Percentiles rank a stretch among this genome's conserved stretches.
Evolutionary conservation across 139 green algal species (phyloP).

Genomic region (Parachlorella kessleri): DNA sequence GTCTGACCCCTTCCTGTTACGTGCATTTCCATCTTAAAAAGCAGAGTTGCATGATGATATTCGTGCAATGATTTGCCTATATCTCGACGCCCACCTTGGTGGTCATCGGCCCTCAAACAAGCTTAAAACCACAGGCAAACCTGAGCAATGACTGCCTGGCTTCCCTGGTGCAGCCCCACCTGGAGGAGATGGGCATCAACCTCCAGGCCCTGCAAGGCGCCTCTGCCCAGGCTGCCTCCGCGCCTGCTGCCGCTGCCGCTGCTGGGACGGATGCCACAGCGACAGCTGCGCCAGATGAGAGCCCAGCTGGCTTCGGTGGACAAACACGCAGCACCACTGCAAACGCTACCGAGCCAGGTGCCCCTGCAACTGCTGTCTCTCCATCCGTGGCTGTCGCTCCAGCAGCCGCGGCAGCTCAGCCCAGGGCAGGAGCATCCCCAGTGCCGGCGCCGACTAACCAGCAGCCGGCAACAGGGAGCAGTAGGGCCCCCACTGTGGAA

Average conservation of each 20-base stretch:
- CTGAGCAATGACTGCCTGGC: too few relatives aligned
- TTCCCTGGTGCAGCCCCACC: constrained; percentile 27
- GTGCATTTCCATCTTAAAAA: too few relatives aligned
- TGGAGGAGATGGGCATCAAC: constrained; percentile 17
- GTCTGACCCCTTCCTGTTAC: too few relatives aligned
- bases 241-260: background rate
- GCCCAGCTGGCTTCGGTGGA: background rate
- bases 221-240: background rate
- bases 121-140: too few relatives aligned
- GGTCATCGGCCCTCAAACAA: too few relatives aligned
- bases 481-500: too few relatives aligned
- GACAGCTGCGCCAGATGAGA: background rate
- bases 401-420: background rate
- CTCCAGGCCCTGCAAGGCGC: background rate
- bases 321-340: background rate
- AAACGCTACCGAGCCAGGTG: background rate
- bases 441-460: too few relatives aligned
- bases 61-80: too few relatives aligned
- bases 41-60: too few relatives aligned
- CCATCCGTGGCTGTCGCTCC: background rate
- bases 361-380: background rate
- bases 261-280: background rate
- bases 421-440: background rate
- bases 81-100: too few relatives aligned
- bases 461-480: too few relatives aligned